phyloP scores from a whole-genome alignment of 2,329 filamentous ascomycete species.

The Colletotrichum chrysophilum region DNA sequence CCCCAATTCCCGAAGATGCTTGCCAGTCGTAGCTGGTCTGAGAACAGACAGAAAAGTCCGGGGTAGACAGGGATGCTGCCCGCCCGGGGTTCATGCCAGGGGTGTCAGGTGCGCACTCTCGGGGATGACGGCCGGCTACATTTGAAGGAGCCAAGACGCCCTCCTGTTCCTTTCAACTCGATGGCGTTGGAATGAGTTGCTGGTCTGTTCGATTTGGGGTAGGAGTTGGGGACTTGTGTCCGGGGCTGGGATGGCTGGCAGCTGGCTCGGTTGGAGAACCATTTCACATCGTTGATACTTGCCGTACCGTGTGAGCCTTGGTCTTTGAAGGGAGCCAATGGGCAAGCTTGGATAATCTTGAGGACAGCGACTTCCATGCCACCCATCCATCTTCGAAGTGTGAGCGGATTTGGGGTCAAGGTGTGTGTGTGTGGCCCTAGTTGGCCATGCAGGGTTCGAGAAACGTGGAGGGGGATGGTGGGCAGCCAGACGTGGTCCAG shows the following conservation, averaged over 20 bases:
- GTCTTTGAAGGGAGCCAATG: background rate
- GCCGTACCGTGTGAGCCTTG: slow-evolving; percentile 7
- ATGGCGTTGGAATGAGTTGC: background rate
- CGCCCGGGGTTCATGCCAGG: background rate
- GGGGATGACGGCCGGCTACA: background rate
- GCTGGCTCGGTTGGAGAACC: slow-evolving; percentile 3
- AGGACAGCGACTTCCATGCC: background rate
- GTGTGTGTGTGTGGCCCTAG: background rate
- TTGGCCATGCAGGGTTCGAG: slow-evolving; percentile 18
- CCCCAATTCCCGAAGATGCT: slow-evolving; percentile 17
- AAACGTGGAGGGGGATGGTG: background rate
- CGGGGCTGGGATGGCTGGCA: background rate
- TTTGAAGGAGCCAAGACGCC: background rate
- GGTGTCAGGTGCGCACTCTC: slow-evolving; percentile 20
- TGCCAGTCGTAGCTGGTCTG: slow-evolving; percentile 13
- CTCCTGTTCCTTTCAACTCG: background rate
- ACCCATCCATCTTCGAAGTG: background rate
- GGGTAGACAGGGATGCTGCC: slow-evolving; percentile 20
- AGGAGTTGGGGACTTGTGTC: slow-evolving; percentile 9
- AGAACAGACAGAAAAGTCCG: slow-evolving; percentile 19
- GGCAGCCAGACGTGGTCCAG: background rate
- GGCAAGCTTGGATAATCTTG: background rate
- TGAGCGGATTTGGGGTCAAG: background rate
- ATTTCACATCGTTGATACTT: background rate
- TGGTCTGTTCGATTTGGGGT: background rate